phyloP scores from a whole-genome alignment of 352 stramenopile species.

The Phytophthora citricola region DNA sequence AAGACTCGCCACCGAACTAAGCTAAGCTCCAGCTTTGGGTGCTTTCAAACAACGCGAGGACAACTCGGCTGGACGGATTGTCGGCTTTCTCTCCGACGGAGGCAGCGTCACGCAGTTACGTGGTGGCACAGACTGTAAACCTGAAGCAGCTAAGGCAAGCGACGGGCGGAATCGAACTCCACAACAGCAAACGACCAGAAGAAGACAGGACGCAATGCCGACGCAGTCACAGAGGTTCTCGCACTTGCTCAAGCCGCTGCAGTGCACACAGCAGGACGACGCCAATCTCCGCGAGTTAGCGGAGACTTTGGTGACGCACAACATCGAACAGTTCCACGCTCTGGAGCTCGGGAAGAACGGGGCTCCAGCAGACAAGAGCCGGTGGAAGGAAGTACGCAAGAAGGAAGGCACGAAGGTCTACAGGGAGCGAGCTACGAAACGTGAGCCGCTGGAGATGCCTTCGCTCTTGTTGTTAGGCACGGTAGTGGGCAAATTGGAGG shows the following conservation, averaged over 20 bases:
- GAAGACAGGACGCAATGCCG: constrained; percentile 4
- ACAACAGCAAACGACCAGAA: constrained; percentile 12
- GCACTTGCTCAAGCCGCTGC: constrained; percentile 18
- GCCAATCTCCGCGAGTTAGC: constrained; percentile 20
- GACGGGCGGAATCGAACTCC: background rate
- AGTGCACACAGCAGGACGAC: constrained; percentile 24
- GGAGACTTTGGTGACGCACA: constrained; percentile 41
- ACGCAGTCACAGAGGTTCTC: constrained; percentile 15
- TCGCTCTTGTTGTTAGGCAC: constrained; percentile 30
- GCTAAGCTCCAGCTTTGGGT: background rate
- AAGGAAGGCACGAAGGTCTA: constrained; percentile 35
- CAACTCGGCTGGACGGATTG: constrained; percentile 21
- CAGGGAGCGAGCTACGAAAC: constrained; percentile 22
- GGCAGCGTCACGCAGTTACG: background rate
- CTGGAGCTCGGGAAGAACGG: constrained; percentile 18
- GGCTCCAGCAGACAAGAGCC: constrained; percentile 17
- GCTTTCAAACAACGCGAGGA: constrained; percentile 13
- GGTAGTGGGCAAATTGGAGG: constrained; percentile 41
- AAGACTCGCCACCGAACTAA: background rate
- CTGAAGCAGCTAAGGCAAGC: constrained; percentile 10
- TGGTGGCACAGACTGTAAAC: background rate
- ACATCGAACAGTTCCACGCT: constrained; percentile 34
- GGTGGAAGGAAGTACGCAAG: constrained; percentile 23
- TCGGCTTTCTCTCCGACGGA: constrained; percentile 13
- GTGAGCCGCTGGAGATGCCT: constrained; percentile 23